These are phyloP conservation scores for Penstemon davidsonii DNA, from an alignment of 257 asterid genomes.

Conservation along the genomic window DNA sequence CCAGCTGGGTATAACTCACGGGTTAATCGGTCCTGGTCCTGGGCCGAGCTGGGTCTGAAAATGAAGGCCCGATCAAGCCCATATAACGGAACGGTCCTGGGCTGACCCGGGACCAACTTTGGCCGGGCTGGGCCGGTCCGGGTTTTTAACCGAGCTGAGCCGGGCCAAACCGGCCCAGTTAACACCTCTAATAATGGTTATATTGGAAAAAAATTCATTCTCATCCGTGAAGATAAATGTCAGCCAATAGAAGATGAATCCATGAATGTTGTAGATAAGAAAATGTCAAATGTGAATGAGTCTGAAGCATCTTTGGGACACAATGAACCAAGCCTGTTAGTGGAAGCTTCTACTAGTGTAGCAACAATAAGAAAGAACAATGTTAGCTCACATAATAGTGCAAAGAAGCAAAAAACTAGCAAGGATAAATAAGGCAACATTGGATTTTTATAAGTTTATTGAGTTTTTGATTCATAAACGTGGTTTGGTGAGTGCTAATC, in stretches of 20 bases:
- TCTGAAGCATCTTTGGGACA: constrained; percentile 34
- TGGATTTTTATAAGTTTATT: constrained; percentile 25
- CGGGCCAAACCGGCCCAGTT: too few species aligned
- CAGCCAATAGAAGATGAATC: constrained; percentile 35
- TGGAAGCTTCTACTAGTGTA: constrained; percentile 36
- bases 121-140: too few species aligned
- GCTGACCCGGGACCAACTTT: too few species aligned
- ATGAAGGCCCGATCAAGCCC: too few species aligned
- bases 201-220: too few species aligned
- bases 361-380: constrained; percentile 47
- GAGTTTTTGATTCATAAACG: constrained; percentile 28
- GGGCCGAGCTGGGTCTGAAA: too few species aligned
- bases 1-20: too few species aligned
- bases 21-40: too few species aligned
- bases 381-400: constrained; percentile 24
- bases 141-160: too few species aligned
- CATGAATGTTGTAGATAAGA: constrained; percentile 33
- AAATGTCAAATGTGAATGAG: neutral
- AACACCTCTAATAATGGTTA: too few species aligned
- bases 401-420: constrained; percentile 42
- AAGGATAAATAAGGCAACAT: constrained; percentile 36
- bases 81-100: too few species aligned
- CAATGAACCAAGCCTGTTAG: neutral
- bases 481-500: constrained; percentile 40
- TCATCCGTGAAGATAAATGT: too few species aligned